Base-by-base conservation (phyloP, 768 basidiomycete genomes). In the Bullera alba region DNA sequence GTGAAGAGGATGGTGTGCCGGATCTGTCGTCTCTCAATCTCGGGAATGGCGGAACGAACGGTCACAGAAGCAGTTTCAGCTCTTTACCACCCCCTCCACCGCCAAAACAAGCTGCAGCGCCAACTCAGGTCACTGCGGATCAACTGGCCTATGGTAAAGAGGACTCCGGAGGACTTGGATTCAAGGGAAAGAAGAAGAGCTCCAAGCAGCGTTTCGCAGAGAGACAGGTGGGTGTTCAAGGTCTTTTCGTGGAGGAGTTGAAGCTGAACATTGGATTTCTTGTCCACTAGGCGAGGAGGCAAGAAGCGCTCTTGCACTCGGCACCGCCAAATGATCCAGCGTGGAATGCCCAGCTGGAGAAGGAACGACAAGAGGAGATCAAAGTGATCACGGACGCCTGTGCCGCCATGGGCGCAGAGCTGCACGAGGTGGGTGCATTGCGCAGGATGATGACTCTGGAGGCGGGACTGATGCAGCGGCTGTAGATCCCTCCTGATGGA, bases 401-500 rank as follows among this genome's bases (percentile, higher is more conserved):
- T 45, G 37, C 48, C 5, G 55, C 54, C 0, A 59, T 74, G 17
- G 67, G 66, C 7, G 48, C 69, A 5, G 59, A 65, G 32, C 51
- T 70, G 2, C 54, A 65, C 53, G 73, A 74, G 62, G 72, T 72
- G 37, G 53, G 66, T 51, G n/a, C n/a, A n/a, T n/a, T n/a, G n/a
- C n/a, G n/a, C 22, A 17, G n/a, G 26, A 23, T 29, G 21, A 5
- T 8, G 22, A 27, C 26, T 32, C 21, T 29, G 21, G 36, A 29
- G 5, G 10, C 5, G 22, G 6, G 4, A 5, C 4, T 42, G 26
- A 4, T 29, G 48, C 4, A 23, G 10, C 26, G 19, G 12, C 14
- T 15, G 14, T 28, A 95, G 90, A 84, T 96, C 60, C 83, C 83
- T 52, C 89, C 93, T 16, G 93, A 97, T 62, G 93, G 93, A 0